Conservation (phyloP, 176 grass and related monocot species). For the Triticum timopheevii region DNA sequence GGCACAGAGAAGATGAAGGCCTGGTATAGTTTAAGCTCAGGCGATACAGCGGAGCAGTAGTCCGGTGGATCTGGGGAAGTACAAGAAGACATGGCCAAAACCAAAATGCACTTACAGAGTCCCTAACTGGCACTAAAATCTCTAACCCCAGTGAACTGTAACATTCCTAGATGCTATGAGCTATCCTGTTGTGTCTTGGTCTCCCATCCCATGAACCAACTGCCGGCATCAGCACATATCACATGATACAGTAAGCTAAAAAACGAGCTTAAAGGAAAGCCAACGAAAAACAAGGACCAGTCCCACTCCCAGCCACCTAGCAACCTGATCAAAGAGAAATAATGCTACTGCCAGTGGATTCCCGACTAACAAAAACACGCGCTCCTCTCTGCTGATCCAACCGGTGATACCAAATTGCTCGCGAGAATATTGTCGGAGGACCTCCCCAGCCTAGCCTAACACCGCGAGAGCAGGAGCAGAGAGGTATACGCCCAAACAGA, state of each 20-base stretch:
- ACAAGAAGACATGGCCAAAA: constrained; percentile 65
- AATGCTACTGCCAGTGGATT: constrained; percentile 1
- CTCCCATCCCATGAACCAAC: neutral
- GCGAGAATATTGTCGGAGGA: constrained; percentile 1
- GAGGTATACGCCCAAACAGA: neutral
- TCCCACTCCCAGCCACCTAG: neutral
- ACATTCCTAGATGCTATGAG: neutral
- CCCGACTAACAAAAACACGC: neutral
- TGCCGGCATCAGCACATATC: neutral
- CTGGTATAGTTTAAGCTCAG: constrained; percentile 93
- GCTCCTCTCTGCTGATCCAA: neutral
- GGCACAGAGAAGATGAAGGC: constrained; percentile 94
- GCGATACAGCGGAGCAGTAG: constrained; percentile 68
- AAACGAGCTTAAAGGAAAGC: neutral
- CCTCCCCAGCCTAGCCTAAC: neutral
- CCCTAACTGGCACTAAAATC: neutral
- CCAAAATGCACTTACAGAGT: neutral
- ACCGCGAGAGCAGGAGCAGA: neutral
- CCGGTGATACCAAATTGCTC: neutral
- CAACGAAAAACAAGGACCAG: neutral
- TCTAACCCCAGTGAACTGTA: neutral
- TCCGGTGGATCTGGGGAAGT: constrained; percentile 59
- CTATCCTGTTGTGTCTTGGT: neutral
- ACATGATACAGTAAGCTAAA: neutral
- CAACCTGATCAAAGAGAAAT: neutral